Conservation (phyloP, 768 basidiomycete species). For the Tricholoma furcatifolium region DNA sequence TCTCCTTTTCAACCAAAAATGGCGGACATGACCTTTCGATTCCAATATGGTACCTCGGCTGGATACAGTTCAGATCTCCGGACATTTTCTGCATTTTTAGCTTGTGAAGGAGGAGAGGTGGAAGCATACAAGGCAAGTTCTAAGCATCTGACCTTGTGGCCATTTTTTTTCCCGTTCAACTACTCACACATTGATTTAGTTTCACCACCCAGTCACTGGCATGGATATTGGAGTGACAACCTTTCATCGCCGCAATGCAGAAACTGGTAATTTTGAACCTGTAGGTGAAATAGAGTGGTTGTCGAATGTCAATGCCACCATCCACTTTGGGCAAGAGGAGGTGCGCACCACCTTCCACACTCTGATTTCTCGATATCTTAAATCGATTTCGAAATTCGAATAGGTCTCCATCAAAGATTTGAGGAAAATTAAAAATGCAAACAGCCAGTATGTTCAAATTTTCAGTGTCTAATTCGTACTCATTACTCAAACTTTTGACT, state of each 20-base stretch:
- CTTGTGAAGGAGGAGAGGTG: constrained; percentile 20
- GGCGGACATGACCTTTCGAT: constrained; percentile 35
- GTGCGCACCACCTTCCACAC: constrained; percentile 20
- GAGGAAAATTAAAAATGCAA: constrained; percentile 44
- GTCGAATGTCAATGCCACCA: constrained; percentile 39
- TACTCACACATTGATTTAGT: constrained; percentile 24
- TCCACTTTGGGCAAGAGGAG: constrained; percentile 50
- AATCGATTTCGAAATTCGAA: not conserved
- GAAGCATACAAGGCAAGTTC: constrained; percentile 46
- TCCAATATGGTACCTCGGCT: constrained; percentile 32
- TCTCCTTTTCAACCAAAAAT: not conserved
- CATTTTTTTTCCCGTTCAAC: not conserved
- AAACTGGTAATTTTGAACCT: constrained; percentile 44
- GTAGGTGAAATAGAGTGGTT: constrained; percentile 57
- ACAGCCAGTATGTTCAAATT: constrained; percentile 43
- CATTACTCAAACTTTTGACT: too few relatives aligned
- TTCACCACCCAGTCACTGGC: constrained; percentile 45
- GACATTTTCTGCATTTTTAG: constrained; percentile 39
- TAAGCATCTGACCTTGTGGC: not conserved
- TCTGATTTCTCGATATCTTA: not conserved
- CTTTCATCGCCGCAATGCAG: constrained; percentile 46
- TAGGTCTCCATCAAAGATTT: constrained; percentile 43
- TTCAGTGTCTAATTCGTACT: too few relatives aligned
- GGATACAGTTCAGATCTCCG: constrained; percentile 36
- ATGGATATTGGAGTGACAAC: constrained; percentile 40